These are phyloP conservation scores for Massarina eburnea DNA, from an alignment of 2,329 filamentous ascomycete species.

Conservation along the genomic window DNA sequence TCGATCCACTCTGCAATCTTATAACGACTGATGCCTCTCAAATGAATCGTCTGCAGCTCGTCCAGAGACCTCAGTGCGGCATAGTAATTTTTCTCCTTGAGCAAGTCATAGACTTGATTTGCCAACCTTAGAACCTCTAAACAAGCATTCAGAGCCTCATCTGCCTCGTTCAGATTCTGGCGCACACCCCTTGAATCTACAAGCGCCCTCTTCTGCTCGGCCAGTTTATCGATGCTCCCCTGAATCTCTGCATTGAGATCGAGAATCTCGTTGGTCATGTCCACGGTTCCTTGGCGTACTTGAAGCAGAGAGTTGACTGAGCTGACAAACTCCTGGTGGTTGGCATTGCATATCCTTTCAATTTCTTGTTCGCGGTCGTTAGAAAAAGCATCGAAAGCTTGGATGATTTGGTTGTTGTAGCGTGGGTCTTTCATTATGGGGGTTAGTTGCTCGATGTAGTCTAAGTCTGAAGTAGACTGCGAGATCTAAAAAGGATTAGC, in stretches of 20 bases:
- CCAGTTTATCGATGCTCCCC: slow-evolving; percentile 88
- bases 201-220: slow-evolving; percentile 89
- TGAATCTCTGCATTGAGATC: slow-evolving; percentile 94
- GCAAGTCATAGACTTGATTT: slow-evolving; percentile 89
- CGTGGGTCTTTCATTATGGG: slow-evolving; percentile 91
- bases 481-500: slow-evolving; percentile 68
- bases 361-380: slow-evolving; percentile 88
- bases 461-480: slow-evolving; percentile 83
- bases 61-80: slow-evolving; percentile 90
- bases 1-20: slow-evolving; percentile 95
- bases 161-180: slow-evolving; percentile 94
- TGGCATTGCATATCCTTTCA: slow-evolving; percentile 89
- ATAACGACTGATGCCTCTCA: slow-evolving; percentile 92
- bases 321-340: slow-evolving; percentile 93
- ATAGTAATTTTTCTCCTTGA: slow-evolving; percentile 93
- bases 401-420: slow-evolving; percentile 72
- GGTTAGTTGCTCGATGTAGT: slow-evolving; percentile 95
- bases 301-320: slow-evolving; percentile 93
- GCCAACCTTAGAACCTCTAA: slow-evolving; percentile 88
- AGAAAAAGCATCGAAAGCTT: slow-evolving; percentile 78
- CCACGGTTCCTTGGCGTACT: slow-evolving; percentile 87
- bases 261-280: slow-evolving; percentile 86
- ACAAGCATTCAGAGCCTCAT: slow-evolving; percentile 84
- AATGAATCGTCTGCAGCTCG: slow-evolving; percentile 92
- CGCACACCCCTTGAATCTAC: slow-evolving; percentile 90